A percentile compares a stretch with the other conserved stretches of the same genome.
Conservation (phyloP, 2,329 filamentous ascomycete species). For the Xylariaceae sp. region DNA sequence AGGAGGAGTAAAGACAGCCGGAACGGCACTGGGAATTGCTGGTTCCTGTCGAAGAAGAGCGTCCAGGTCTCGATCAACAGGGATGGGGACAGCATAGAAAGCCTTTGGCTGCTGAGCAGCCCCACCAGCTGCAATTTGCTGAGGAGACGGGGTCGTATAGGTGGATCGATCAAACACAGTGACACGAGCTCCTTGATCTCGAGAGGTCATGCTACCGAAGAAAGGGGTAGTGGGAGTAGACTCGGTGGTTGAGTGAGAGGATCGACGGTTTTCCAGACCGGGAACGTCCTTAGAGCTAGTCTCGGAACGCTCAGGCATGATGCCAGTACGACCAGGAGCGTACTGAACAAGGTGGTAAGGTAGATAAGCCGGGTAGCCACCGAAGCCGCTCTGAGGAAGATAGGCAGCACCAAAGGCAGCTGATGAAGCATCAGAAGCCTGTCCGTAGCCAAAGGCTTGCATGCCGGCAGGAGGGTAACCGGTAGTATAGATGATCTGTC, state of each 20-base stretch:
- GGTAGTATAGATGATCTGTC: slow-evolving; percentile 35
- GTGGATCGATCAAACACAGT: slow-evolving; percentile 64
- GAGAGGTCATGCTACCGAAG: slow-evolving; percentile 60
- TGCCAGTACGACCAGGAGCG: slow-evolving; percentile 53
- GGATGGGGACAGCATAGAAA: slow-evolving; percentile 35
- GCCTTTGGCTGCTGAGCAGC: slow-evolving; percentile 46
- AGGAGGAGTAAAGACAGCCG: slow-evolving; percentile 82
- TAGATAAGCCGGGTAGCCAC: slow-evolving; percentile 30
- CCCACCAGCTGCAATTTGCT: slow-evolving; percentile 53
- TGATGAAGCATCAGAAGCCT: slow-evolving; percentile 26
- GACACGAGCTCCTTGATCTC: slow-evolving; percentile 62
- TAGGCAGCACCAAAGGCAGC: slow-evolving; percentile 38
- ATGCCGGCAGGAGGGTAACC: slow-evolving; percentile 27
- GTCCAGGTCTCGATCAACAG: slow-evolving; percentile 58
- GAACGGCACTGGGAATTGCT: slow-evolving; percentile 82
- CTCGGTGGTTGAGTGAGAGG: slow-evolving; percentile 69
- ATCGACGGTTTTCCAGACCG: slow-evolving; percentile 65
- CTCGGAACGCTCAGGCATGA: slow-evolving; percentile 50
- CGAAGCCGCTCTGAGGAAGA: slow-evolving; percentile 36
- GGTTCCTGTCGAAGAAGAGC: slow-evolving; percentile 75
- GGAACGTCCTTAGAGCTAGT: slow-evolving; percentile 58
- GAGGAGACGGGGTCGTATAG: slow-evolving; percentile 69
- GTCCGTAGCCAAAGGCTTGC: slow-evolving; percentile 31
- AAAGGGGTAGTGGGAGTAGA: slow-evolving; percentile 68
- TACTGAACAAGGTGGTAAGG: slow-evolving; percentile 35